Evolutionary conservation across 2,329 filamentous ascomycete species (phyloP).

Genomic region (Fusarium mexicanum): DNA sequence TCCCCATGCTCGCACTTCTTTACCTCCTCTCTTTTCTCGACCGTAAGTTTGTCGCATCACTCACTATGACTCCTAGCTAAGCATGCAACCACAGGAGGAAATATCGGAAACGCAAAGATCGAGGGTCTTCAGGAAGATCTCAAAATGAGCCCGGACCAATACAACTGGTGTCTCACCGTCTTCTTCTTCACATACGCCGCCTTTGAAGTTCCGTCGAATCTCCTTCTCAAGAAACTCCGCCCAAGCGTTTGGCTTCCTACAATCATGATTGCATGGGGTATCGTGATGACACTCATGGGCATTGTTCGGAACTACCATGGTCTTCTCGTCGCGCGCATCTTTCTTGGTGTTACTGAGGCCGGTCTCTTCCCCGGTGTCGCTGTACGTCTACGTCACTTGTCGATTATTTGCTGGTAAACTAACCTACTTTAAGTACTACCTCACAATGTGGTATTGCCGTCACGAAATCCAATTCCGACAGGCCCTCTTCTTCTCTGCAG

Average conservation of each 20-base stretch:
- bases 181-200: constrained; percentile 84
- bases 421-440: constrained; percentile 53
- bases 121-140: constrained; percentile 63
- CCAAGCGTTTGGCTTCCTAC: constrained; percentile 79
- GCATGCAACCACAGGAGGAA: constrained; percentile 56
- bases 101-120: constrained; percentile 74
- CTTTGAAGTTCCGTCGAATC: constrained; percentile 81
- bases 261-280: constrained; percentile 74
- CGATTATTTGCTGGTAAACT: neutral
- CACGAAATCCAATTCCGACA: constrained; percentile 64
- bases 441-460: constrained; percentile 69
- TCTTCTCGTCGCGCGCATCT: constrained; percentile 61
- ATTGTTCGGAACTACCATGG: constrained; percentile 61
- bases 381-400: constrained; percentile 37
- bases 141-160: constrained; percentile 70
- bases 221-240: constrained; percentile 77
- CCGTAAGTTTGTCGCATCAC: constrained; percentile 46
- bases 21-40: constrained; percentile 78
- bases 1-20: constrained; percentile 72
- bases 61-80: neutral
- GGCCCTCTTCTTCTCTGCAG: constrained; percentile 85
- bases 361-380: constrained; percentile 73
- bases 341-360: constrained; percentile 72
- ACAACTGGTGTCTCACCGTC: constrained; percentile 74
- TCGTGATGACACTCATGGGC: constrained; percentile 62